These are phyloP conservation scores for Tieghemiomyces parasiticus DNA, from an alignment of 192 early-diverging fungal genomes.

Conservation along the genomic window DNA sequence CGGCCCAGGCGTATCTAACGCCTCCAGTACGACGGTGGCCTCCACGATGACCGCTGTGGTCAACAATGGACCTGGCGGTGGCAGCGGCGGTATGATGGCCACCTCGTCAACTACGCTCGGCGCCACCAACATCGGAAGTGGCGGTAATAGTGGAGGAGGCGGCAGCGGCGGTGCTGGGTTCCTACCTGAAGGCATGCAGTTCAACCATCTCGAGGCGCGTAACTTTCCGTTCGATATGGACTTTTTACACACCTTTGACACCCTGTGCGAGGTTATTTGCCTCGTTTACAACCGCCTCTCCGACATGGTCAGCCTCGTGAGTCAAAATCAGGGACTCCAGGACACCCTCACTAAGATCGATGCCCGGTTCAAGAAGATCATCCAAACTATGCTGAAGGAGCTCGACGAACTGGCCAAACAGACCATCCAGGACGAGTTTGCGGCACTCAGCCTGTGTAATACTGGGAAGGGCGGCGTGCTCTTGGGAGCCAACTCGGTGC, in stretches of 20 bases:
- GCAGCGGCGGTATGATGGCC: not conserved
- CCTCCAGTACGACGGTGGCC: not conserved
- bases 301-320: constrained; percentile 22
- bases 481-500: not conserved
- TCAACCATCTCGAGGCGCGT: not conserved
- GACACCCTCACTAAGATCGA: constrained; percentile 51
- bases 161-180: not conserved
- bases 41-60: not conserved
- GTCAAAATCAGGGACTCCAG: constrained; percentile 32
- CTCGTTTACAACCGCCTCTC: constrained; percentile 40
- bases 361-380: constrained; percentile 49
- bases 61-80: not conserved
- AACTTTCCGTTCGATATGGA: constrained; percentile 41
- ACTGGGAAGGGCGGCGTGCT: not conserved
- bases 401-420: constrained; percentile 43
- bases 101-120: not conserved
- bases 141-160: no score
- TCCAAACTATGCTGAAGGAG: constrained; percentile 43
- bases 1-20: no score
- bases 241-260: constrained; percentile 51
- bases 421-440: constrained; percentile 40
- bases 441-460: not conserved
- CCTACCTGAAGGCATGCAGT: constrained; percentile 1
- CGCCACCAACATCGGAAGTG: no score
- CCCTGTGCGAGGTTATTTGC: constrained; percentile 41